Base-by-base conservation (phyloP, 768 basidiomycete species). In the Suillus alpinus region DNA sequence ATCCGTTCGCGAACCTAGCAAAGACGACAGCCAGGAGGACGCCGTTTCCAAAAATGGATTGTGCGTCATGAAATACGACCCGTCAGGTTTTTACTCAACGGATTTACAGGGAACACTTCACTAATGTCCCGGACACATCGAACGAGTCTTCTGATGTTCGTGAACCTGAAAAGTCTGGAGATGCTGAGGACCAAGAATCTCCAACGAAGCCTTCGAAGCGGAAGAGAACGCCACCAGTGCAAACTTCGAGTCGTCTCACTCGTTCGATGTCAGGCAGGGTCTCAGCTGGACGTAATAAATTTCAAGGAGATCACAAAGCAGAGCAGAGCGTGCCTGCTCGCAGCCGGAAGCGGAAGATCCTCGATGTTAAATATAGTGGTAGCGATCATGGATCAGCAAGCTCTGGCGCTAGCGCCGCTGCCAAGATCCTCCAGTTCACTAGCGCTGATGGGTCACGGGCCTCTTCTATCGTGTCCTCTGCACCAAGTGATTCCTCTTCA, bases 381-480 rank as follows among this genome's bases (percentile, higher is more conserved):
- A 69, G 67, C 55, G 69, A 68, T 47, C 62, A 58, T 57, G 65
- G 69, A 8, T 77, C 78, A 14, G 70, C 67, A 43, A 75, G 71
- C 37, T 78, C 81, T 8, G 71, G 75, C 43, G 73, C 79, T n/a
- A 79, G 73, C 50, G 68, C 72, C 18, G 75, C 78, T 4, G 71
- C 71, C 44, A 72, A 71, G 47, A 63, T 79, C 56, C 72, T 81
- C 9, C 65, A 68, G 18, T 63, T 66, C 29, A 66, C 65, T 31
- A 71, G 69, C 26, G 74, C 78, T 34, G 71, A 61, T 18, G 41
- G 60, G 6, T 75, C 73, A 37, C 73, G 73, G 26, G 66, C 82
- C 10, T 82, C 83, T 6, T 86, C 85, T n/a, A 73, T 83, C n/a
- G 75, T 67, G 3, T 83, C 77, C n/a, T 71, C 63, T 52, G 68